Conservation (phyloP, 2,329 filamentous ascomycete species). For the Zalaria obscura region DNA sequence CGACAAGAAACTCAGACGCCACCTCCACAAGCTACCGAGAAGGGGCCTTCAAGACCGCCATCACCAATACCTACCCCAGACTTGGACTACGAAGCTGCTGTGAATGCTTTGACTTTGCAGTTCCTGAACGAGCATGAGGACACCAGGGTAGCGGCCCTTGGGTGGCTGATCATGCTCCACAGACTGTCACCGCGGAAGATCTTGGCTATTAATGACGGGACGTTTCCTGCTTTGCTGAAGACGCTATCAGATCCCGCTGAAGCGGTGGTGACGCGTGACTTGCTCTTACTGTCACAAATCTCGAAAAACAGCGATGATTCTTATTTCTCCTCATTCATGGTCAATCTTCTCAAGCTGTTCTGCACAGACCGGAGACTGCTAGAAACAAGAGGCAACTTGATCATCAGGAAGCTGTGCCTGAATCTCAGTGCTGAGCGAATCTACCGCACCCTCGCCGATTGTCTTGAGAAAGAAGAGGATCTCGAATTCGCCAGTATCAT, state of each 20-base stretch:
- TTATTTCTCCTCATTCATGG: slow-evolving; percentile 97
- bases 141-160: slow-evolving; percentile 81
- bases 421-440: slow-evolving; percentile 90
- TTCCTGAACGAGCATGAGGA: slow-evolving; percentile 96
- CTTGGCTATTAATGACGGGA: slow-evolving; percentile 90
- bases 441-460: slow-evolving; percentile 88
- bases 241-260: slow-evolving; percentile 92
- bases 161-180: slow-evolving; percentile 96
- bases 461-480: slow-evolving; percentile 93
- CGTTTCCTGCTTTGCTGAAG: slow-evolving; percentile 89
- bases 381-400: slow-evolving; percentile 86
- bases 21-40: slow-evolving; percentile 1
- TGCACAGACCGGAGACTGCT: slow-evolving; percentile 84
- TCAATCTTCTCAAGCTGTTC: slow-evolving; percentile 87
- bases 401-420: slow-evolving; percentile 87
- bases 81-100: slow-evolving; percentile 90
- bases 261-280: slow-evolving; percentile 85
- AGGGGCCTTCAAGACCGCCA: slow-evolving; percentile 24
- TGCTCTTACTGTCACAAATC: slow-evolving; percentile 89
- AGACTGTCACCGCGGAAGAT: slow-evolving; percentile 80
- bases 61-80: slow-evolving; percentile 43
- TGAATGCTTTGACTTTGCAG: slow-evolving; percentile 80
- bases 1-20: slow-evolving; percentile 1
- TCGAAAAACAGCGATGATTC: slow-evolving; percentile 93
- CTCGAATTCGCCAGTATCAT: slow-evolving; percentile 98